These are phyloP conservation scores for Pleurotus platypus DNA, from an alignment of 768 basidiomycete species.

Conservation along the genomic window DNA sequence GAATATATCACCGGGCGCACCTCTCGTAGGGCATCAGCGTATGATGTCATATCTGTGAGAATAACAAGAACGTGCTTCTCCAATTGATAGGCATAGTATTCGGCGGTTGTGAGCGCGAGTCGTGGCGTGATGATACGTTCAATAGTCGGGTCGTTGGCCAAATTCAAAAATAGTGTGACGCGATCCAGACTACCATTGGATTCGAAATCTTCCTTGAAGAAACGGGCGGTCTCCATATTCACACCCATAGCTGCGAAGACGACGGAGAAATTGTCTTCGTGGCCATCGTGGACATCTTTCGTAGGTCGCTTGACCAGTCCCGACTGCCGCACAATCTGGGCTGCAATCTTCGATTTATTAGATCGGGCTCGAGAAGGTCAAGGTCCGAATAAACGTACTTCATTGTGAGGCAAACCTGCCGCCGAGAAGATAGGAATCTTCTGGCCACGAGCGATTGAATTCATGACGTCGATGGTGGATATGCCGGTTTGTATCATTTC, in stretches of 20 bases:
- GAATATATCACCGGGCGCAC: constrained; percentile 36
- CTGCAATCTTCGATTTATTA: constrained; percentile 72
- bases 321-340: constrained; percentile 99
- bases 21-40: constrained; percentile 94
- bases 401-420: constrained; percentile 97
- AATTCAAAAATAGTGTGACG: constrained; percentile 96
- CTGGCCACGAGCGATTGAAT: constrained; percentile 99
- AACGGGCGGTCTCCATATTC: constrained; percentile 99
- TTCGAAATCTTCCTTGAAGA: constrained; percentile 99
- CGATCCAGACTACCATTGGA: constrained; percentile 97
- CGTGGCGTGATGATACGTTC: constrained; percentile 99
- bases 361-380: neutral
- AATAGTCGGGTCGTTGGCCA: constrained; percentile 99
- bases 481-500: constrained; percentile 99
- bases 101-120: constrained; percentile 95
- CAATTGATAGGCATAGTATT: constrained; percentile 98
- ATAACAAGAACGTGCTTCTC: constrained; percentile 99
- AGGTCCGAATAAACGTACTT: constrained; percentile 43
- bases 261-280: constrained; percentile 99
- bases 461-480: constrained; percentile 97
- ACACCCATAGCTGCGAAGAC: constrained; percentile 99
- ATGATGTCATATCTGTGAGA: constrained; percentile 98
- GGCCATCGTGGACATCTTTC: constrained; percentile 96
- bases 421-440: constrained; percentile 99
- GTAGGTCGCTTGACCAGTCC: constrained; percentile 95